phyloP scores from a whole-genome alignment of 2,329 filamentous ascomycete genomes.

The Ascochyta viciae-villosae region DNA sequence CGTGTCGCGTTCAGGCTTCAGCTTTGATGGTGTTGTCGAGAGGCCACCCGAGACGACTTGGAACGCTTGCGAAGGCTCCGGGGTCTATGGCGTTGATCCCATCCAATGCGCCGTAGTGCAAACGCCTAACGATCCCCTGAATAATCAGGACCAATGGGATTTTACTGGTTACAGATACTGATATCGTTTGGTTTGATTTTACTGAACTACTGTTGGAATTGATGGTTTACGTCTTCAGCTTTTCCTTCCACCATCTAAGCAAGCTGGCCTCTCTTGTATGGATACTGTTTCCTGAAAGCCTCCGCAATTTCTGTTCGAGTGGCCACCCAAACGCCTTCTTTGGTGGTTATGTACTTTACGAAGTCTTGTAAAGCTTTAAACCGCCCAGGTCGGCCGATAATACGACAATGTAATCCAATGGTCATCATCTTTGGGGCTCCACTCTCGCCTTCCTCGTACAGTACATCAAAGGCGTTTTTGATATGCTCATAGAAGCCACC shows the following conservation, averaged over 20 bases:
- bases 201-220: too few species aligned
- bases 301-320: constrained; percentile 62
- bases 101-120: constrained; percentile 2
- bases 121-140: background rate
- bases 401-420: constrained; percentile 61
- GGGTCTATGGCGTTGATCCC: constrained; percentile 1
- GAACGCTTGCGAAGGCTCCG: background rate
- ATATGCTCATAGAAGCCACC: constrained; percentile 52
- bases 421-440: constrained; percentile 59
- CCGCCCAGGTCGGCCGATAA: constrained; percentile 61
- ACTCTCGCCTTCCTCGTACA: constrained; percentile 59
- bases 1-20: background rate
- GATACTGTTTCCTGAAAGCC: constrained; percentile 57
- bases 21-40: background rate
- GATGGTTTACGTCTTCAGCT: too few species aligned
- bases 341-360: constrained; percentile 60
- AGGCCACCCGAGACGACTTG: background rate
- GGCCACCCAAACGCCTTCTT: constrained; percentile 64
- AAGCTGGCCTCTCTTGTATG: constrained; percentile 44
- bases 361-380: constrained; percentile 61
- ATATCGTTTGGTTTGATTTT: too few species aligned
- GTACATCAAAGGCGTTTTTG: constrained; percentile 61
- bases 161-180: background rate
- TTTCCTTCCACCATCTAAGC: too few species aligned
- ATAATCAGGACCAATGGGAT: constrained; percentile 3